A percentile compares a stretch with the other conserved stretches of the same genome.
Conservation (phyloP, 164 flowering plant species). For the Umbellularia californica region DNA sequence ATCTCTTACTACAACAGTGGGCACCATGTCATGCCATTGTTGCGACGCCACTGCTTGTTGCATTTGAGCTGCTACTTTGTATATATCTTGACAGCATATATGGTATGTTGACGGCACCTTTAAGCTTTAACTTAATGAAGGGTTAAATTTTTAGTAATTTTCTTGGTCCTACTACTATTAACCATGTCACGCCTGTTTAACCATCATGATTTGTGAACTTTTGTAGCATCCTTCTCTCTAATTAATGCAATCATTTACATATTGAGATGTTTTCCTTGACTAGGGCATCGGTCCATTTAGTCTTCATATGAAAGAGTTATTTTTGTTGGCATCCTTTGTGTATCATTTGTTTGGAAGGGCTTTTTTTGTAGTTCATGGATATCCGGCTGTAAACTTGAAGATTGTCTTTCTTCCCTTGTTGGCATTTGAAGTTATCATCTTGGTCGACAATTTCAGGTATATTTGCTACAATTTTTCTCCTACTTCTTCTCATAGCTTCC, state of each 20-base stretch:
- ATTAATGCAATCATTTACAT: not conserved
- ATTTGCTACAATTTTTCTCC: not conserved
- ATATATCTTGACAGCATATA: conserved; percentile 73
- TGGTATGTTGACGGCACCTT: conserved; percentile 35
- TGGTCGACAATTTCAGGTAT: conserved; percentile 90
- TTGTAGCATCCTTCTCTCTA: not conserved
- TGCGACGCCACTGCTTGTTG: conserved; percentile 74
- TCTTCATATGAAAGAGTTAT: not conserved
- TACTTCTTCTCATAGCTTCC: too few species aligned
- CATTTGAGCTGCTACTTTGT: conserved; percentile 90
- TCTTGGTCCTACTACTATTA: too few species aligned
- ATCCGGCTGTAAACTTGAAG: conserved; percentile 72
- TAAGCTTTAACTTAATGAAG: not conserved
- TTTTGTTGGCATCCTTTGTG: not conserved
- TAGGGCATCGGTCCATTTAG: not conserved
- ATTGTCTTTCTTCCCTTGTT: conserved; percentile 83
- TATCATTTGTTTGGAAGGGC: conserved; percentile 3
- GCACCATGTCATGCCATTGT: conserved; percentile 95
- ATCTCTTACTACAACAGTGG: conserved; percentile 58
- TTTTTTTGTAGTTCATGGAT: conserved; percentile 25
- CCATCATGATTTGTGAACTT: not conserved
- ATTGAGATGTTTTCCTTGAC: not conserved
- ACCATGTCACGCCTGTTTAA: not conserved
- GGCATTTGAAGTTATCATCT: conserved; percentile 64
- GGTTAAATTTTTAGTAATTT: not conserved